These are phyloP conservation scores for Lipomyces kockii DNA, from an alignment of 805 yeast genomes.

Conservation along the genomic window DNA sequence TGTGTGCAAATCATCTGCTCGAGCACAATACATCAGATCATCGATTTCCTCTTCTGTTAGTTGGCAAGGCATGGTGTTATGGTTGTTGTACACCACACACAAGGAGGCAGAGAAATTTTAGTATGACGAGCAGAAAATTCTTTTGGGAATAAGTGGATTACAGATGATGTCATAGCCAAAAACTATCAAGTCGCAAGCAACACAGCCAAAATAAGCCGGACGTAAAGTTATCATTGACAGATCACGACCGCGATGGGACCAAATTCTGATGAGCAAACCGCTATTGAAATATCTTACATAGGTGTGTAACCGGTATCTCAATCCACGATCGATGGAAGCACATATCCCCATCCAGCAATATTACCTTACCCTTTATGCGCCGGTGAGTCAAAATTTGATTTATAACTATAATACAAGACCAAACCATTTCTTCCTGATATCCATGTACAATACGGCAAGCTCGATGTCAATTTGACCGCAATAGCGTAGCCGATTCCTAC, in stretches of 20 bases:
- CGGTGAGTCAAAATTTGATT: neutral
- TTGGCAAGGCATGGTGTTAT: slow-evolving; percentile 12
- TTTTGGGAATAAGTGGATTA: neutral
- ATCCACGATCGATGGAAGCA: too few species aligned
- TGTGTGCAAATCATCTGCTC: slow-evolving; percentile 84
- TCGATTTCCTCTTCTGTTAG: slow-evolving; percentile 75
- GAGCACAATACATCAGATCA: slow-evolving; percentile 77
- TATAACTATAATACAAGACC: slow-evolving; percentile 1
- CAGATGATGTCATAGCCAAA: too few species aligned
- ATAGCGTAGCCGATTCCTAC: neutral
- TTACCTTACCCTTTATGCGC: neutral
- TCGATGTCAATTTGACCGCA: neutral
- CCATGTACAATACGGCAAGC: neutral
- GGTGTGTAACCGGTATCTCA: neutral
- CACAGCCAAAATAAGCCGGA: too few species aligned
- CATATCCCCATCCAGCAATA: too few species aligned
- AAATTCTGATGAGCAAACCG: too few species aligned
- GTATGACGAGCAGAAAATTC: neutral
- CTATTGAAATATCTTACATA: too few species aligned
- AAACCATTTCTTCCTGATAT: neutral
- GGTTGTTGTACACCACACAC: neutral
- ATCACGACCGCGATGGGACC: too few species aligned
- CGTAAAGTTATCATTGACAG: too few species aligned
- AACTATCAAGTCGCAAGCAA: too few species aligned
- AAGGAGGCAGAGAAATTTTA: neutral